Conservation (phyloP, 2,329 filamentous ascomycete genomes). For the Neopestalotiopsis sp. region DNA sequence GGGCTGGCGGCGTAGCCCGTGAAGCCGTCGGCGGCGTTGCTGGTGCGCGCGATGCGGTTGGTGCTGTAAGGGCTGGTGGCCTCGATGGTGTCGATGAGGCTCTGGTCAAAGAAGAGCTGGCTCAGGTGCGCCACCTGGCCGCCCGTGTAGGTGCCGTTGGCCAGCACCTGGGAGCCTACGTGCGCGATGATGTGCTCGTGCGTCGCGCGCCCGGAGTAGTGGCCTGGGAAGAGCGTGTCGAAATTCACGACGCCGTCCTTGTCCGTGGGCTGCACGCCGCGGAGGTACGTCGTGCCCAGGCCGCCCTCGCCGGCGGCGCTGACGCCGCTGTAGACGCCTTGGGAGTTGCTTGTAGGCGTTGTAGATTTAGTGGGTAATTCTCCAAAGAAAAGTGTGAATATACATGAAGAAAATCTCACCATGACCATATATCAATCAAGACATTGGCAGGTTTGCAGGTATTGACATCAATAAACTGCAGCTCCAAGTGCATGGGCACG, state of each 20-base stretch:
- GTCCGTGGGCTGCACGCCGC: constrained; percentile 53
- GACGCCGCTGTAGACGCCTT: constrained; percentile 48
- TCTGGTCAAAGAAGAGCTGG: constrained; percentile 49
- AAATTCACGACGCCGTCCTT: constrained; percentile 53
- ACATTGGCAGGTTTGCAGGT: constrained; percentile 46
- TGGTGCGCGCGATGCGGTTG: constrained; percentile 38
- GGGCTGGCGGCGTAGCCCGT: constrained; percentile 37
- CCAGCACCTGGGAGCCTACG: constrained; percentile 38
- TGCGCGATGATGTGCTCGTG: constrained; percentile 50
- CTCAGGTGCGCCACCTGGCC: constrained; percentile 46
- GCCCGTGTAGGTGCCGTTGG: constrained; percentile 44
- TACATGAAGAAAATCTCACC: constrained; percentile 19
- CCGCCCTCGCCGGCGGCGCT: constrained; percentile 36
- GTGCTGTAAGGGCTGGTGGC: constrained; percentile 42
- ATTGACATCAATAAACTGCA: constrained; percentile 52
- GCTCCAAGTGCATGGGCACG: constrained; percentile 47
- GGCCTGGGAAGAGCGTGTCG: constrained; percentile 52
- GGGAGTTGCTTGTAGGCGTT: constrained; percentile 40
- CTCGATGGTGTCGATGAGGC: constrained; percentile 43
- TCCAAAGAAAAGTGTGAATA: not conserved
- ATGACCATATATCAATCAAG: constrained; percentile 51
- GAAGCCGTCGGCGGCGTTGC: constrained; percentile 35
- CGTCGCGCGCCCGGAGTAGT: constrained; percentile 45
- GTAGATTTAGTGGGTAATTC: too few species aligned
- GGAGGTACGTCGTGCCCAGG: constrained; percentile 50